A percentile compares a stretch with the other conserved stretches of the same genome.
Evolutionary conservation across 768 basidiomycete genomes (phyloP).

Genomic region (Leucocoprinus leucothites): DNA sequence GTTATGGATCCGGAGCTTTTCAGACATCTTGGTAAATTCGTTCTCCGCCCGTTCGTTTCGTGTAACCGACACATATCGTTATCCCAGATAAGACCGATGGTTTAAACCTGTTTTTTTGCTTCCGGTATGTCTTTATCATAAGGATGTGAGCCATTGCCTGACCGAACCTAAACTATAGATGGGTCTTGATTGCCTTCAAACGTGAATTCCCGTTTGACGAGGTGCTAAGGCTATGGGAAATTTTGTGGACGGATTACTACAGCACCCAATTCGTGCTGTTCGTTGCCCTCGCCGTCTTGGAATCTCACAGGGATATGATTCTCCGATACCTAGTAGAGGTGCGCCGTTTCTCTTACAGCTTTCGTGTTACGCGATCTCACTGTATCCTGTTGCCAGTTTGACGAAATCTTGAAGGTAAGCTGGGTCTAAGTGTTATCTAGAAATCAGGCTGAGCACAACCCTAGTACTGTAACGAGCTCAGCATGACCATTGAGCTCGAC

Average conservation of each 20-base stretch:
- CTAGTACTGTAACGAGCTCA: conserved; percentile 90
- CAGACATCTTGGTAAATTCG: conserved; percentile 69
- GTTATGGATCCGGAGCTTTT: conserved; percentile 97
- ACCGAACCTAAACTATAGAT: conserved; percentile 39
- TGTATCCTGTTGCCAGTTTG: conserved; percentile 48
- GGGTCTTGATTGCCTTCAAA: conserved; percentile 93
- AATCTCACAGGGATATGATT: conserved; percentile 94
- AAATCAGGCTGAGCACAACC: background rate
- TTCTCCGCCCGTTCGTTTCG: background rate
- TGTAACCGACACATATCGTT: background rate
- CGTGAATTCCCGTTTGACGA: conserved; percentile 94
- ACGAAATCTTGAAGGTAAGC: conserved; percentile 71
- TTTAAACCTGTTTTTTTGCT: conserved; percentile 96
- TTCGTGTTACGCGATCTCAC: background rate
- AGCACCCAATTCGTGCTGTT: conserved; percentile 89
- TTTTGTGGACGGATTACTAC: conserved; percentile 90
- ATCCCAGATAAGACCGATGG: conserved; percentile 76
- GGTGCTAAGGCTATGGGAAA: conserved; percentile 90
- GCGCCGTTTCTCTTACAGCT: conserved; percentile 11
- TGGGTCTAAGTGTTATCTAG: background rate
- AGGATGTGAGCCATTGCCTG: background rate
- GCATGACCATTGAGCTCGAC: conserved; percentile 97
- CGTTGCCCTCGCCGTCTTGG: conserved; percentile 89
- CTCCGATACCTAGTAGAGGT: conserved; percentile 94
- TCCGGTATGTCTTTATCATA: conserved; percentile 57